Base-by-base conservation (phyloP, 306 rosid genomes). In the Cucumis melo region DNA sequence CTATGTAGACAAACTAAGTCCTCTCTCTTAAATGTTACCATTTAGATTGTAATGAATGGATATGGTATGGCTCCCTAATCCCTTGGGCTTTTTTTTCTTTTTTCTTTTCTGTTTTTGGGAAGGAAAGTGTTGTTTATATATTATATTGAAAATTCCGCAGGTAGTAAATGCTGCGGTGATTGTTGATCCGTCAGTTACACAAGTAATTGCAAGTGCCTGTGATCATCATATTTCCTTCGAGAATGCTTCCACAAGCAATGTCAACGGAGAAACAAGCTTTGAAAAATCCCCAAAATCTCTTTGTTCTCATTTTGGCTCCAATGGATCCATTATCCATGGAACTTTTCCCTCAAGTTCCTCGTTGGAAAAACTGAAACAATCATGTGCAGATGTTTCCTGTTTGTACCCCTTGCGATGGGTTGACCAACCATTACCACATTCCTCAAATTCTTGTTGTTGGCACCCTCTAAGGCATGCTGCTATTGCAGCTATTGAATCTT, bases 401-500 rank as follows among this genome's bases (percentile, higher is more conserved):
- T 77, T 90, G 66, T 72, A 85, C 81, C 96, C 97, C 64, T 84
- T 90, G 90, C 79, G 23, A 46, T 94, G 98, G 97, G 64, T 84
- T 73, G 88, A 87, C 78, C 87, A 87, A 82, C 79, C 84, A 79
- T 65, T 68, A 51, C 77, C 34, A 51, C 77, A 39, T 78, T 34
- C 61, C 46, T 71, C 78, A 39, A 82, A 79, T 77, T 91, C 86
- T 66, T 76, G 76, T 79, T 59, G 44, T 73, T 85, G 86, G 61
- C 97, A 91, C 80, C 98, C 98, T 78, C 81, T 94, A 79, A 86
- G 76, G 15, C 98, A 94, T 86, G 96, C 96, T 82, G 88, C 96
- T 63, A 79, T 90, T 73, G 96, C 89, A 41, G 95, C 93, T 70
- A 89, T 94, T 71, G 97, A 91, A 86, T 85, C 91, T 80, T 91